Evolutionary conservation across 1,139 yeast species (phyloP).

Genomic region (Groenewaldozyma auringiensis): DNA sequence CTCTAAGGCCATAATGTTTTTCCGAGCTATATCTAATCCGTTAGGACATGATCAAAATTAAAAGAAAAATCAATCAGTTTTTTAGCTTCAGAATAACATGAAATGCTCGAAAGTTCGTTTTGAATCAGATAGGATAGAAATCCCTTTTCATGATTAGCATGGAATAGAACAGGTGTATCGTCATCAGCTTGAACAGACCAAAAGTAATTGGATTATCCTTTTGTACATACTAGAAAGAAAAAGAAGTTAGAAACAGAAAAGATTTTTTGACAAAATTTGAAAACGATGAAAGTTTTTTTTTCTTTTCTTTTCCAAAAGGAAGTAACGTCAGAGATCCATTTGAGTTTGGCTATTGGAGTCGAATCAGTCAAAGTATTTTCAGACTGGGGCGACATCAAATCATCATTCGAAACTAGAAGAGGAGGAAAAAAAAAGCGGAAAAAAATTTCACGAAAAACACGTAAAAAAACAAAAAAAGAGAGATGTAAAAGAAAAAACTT

Average conservation of each 20-base stretch:
- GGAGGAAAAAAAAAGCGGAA: too few species aligned
- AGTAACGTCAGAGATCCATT: conserved; percentile 8
- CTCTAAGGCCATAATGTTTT: too few species aligned
- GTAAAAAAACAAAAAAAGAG: too few species aligned
- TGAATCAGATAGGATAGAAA: conserved; percentile 8
- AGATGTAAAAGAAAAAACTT: too few species aligned
- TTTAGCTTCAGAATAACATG: neutral
- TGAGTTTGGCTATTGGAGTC: conserved; percentile 44
- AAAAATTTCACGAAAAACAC: too few species aligned
- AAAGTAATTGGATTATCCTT: neutral
- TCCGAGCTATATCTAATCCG: too few species aligned
- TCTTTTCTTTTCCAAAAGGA: too few species aligned
- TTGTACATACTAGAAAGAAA: conserved; percentile 4
- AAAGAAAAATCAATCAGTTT: neutral
- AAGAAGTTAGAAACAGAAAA: conserved; percentile 5
- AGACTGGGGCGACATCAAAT: conserved; percentile 59
- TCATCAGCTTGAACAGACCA: conserved; percentile 10
- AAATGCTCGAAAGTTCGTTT: conserved; percentile 9
- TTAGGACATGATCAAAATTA: too few species aligned
- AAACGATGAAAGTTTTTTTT: too few species aligned
- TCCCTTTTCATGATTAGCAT: conserved; percentile 28
- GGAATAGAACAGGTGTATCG: conserved; percentile 17
- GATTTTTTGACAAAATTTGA: neutral
- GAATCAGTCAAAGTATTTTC: conserved; percentile 46
- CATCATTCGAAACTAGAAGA: conserved; percentile 41